A percentile compares a stretch with the other conserved stretches of the same genome.
Conservation (phyloP, 768 basidiomycete genomes). For the Suillus weaverae region DNA sequence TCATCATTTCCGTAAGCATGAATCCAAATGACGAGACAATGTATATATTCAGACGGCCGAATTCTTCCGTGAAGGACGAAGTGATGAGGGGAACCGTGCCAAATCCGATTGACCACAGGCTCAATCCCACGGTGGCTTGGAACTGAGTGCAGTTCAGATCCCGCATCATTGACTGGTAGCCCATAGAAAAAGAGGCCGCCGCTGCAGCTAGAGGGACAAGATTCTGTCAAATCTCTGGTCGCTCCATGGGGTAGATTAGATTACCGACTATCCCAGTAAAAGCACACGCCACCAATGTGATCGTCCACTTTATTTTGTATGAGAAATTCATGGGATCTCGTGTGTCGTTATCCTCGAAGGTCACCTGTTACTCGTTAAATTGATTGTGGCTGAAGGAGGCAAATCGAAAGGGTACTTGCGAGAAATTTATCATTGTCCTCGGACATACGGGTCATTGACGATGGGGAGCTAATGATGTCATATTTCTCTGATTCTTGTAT, state of each 20-base stretch:
- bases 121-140: conserved; percentile 45
- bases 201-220: conserved; percentile 38
- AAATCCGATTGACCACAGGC: conserved; percentile 57
- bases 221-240: background rate
- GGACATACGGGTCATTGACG: background rate
- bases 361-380: conserved; percentile 25
- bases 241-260: background rate
- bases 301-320: conserved; percentile 36
- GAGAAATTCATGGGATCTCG: conserved; percentile 38
- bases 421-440: conserved; percentile 1
- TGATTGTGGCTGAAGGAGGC: background rate
- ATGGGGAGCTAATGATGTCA: background rate
- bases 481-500: background rate
- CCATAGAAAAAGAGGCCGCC: conserved; percentile 49
- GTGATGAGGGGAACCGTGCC: conserved; percentile 58
- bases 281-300: conserved; percentile 24
- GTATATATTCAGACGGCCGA: conserved; percentile 60
- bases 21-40: conserved; percentile 48
- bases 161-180: conserved; percentile 51
- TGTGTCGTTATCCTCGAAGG: conserved; percentile 35
- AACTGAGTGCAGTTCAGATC: conserved; percentile 42
- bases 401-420: background rate
- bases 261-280: conserved; percentile 21
- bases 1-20: conserved; percentile 46
- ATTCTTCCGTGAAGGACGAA: conserved; percentile 66